Conservation (phyloP, 306 rosid genomes). For the Sindora glabra region DNA sequence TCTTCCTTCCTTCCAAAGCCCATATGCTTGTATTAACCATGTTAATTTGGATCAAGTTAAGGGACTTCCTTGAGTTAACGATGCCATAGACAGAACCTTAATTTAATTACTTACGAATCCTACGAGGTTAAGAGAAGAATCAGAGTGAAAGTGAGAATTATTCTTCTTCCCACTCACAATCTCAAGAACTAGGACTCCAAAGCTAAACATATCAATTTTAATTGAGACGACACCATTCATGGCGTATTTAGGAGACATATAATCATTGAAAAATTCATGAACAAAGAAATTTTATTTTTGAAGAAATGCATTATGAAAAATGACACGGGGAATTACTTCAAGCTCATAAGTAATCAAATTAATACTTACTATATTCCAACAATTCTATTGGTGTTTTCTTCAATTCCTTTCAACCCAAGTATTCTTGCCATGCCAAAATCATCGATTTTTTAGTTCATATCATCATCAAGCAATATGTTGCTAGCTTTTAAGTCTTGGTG, state of each 20-base stretch:
- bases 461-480: conserved; percentile 21
- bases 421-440: conserved; percentile 35
- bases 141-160: not conserved
- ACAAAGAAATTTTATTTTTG: not conserved
- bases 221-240: conserved; percentile 12
- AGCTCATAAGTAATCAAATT: not conserved
- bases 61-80: not conserved
- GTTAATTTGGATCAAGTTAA: not conserved
- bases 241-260: conserved; percentile 17
- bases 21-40: not conserved
- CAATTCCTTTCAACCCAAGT: conserved; percentile 6
- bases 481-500: conserved; percentile 21
- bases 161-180: conserved; percentile 2
- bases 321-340: not conserved
- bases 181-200: conserved; percentile 22
- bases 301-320: too few species aligned
- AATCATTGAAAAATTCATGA: conserved; percentile 1
- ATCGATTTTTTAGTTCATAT: conserved; percentile 25
- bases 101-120: conserved; percentile 9
- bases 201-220: conserved; percentile 24
- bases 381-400: conserved; percentile 21
- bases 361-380: conserved; percentile 22
- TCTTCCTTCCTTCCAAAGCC: conserved; percentile 1
- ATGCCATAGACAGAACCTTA: not conserved
- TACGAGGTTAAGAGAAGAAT: not conserved